A percentile compares a stretch with the other conserved stretches of the same genome.
phyloP scores from a whole-genome alignment of 768 basidiomycete genomes.

The Psilocybe cubensis region DNA sequence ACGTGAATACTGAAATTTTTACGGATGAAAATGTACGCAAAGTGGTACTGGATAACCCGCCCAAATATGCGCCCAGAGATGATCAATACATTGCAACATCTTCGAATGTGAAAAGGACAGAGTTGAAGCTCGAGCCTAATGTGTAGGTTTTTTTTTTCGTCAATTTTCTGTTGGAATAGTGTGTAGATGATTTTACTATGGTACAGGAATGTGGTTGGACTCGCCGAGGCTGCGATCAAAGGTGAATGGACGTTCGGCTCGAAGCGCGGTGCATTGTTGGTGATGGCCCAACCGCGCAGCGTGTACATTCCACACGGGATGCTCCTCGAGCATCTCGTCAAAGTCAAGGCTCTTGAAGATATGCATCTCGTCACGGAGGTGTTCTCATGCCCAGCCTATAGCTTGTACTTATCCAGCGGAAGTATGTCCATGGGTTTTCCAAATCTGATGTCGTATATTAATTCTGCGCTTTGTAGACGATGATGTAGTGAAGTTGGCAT shows the following conservation, averaged over 20 bases:
- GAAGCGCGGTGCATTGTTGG: neutral
- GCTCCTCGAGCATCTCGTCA: neutral
- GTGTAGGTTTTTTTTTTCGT: no score
- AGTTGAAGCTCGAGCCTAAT: neutral
- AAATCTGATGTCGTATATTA: neutral
- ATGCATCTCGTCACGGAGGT: neutral
- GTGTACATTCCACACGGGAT: neutral
- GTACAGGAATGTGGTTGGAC: neutral
- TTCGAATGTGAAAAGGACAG: neutral
- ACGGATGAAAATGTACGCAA: neutral
- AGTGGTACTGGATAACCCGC: neutral
- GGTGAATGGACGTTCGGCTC: neutral
- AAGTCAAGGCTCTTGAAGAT: neutral
- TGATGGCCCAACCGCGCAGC: neutral
- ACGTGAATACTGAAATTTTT: neutral
- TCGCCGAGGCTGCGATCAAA: neutral
- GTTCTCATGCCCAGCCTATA: neutral
- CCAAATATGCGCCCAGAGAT: neutral
- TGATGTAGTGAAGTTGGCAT: neutral
- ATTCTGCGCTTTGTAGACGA: neutral
- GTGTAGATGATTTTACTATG: neutral
- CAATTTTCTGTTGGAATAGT: neutral
- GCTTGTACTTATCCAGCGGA: neutral
- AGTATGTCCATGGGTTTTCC: neutral
- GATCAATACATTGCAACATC: neutral